A percentile compares a stretch with the other conserved stretches of the same genome.
These are phyloP conservation scores for Cyberlindnera suaveolens DNA, from an alignment of 805 yeast species.

Conservation along the genomic window DNA sequence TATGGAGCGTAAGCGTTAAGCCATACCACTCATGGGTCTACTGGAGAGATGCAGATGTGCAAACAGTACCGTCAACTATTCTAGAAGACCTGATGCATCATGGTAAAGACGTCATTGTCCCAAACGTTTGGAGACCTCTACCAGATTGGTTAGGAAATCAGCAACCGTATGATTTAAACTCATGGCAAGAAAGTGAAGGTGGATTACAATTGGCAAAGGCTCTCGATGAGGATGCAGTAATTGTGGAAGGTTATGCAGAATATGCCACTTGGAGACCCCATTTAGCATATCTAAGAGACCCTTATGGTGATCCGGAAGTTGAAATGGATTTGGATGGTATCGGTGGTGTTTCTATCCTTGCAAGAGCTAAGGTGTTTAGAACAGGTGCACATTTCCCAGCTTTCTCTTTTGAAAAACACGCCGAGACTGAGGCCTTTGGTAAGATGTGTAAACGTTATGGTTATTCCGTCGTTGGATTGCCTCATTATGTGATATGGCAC, in stretches of 20 bases:
- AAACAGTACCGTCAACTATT: constrained; percentile 77
- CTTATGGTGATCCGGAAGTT: constrained; percentile 89
- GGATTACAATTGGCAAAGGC: constrained; percentile 69
- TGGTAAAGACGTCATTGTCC: constrained; percentile 87
- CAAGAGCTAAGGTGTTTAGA: constrained; percentile 83
- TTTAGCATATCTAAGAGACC: constrained; percentile 89
- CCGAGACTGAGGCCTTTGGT: constrained; percentile 97
- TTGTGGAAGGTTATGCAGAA: constrained; percentile 95
- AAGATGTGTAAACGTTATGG: constrained; percentile 85
- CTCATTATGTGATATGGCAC: constrained; percentile 96
- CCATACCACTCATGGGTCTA: constrained; percentile 96
- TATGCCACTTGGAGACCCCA: constrained; percentile 98
- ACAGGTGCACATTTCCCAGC: constrained; percentile 96
- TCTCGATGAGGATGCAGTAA: constrained; percentile 89
- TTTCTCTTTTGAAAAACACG: constrained; percentile 91
- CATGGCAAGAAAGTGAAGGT: constrained; percentile 83
- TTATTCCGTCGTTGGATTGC: constrained; percentile 82
- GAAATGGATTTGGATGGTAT: constrained; percentile 94
- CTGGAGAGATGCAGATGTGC: constrained; percentile 98
- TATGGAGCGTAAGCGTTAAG: constrained; percentile 77
- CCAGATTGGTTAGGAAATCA: constrained; percentile 85
- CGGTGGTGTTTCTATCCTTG: constrained; percentile 92
- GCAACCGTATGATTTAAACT: constrained; percentile 79
- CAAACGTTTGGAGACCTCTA: constrained; percentile 88
- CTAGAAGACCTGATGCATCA: constrained; percentile 92